Percentiles rank a stretch among this genome's conserved stretches.
phyloP scores from a whole-genome alignment of 2,329 filamentous ascomycete genomes.

The Sarocladiaceae sp. region DNA sequence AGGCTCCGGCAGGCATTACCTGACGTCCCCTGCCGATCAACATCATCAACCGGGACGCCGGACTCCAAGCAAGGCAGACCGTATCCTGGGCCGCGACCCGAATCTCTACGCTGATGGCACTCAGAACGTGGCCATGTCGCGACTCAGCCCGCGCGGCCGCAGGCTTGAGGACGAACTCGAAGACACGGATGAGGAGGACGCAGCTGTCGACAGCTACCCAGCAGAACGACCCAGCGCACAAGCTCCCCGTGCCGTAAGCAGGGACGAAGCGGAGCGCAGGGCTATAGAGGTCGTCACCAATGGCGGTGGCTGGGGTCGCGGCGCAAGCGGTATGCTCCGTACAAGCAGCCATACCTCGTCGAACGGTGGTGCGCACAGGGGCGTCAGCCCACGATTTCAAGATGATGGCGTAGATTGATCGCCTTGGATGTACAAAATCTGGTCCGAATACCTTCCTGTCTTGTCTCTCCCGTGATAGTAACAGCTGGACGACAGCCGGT shows the following conservation, averaged over 20 bases:
- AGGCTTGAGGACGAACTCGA: conserved; percentile 36
- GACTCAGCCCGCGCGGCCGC: conserved; percentile 39
- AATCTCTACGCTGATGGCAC: conserved; percentile 46
- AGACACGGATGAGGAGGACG: conserved; percentile 32
- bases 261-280: conserved; percentile 38
- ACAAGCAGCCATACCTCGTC: conserved; percentile 23
- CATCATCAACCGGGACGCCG: conserved; percentile 25
- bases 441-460: no score
- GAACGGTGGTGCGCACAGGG: conserved; percentile 11
- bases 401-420: conserved; percentile 29
- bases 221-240: conserved; percentile 20
- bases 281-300: conserved; percentile 37
- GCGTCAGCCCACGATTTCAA: conserved; percentile 10
- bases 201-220: conserved; percentile 21
- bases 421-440: no score
- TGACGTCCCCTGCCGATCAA: conserved; percentile 8
- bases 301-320: conserved; percentile 30
- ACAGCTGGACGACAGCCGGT: no score
- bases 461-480: no score
- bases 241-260: conserved; percentile 16
- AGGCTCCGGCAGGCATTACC: conserved; percentile 22
- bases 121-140: conserved; percentile 37
- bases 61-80: conserved; percentile 50
- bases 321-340: conserved; percentile 37
- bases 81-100: conserved; percentile 51